These are phyloP conservation scores for Ogataea paradorogensis DNA, from an alignment of 805 yeast genomes.

Conservation along the genomic window DNA sequence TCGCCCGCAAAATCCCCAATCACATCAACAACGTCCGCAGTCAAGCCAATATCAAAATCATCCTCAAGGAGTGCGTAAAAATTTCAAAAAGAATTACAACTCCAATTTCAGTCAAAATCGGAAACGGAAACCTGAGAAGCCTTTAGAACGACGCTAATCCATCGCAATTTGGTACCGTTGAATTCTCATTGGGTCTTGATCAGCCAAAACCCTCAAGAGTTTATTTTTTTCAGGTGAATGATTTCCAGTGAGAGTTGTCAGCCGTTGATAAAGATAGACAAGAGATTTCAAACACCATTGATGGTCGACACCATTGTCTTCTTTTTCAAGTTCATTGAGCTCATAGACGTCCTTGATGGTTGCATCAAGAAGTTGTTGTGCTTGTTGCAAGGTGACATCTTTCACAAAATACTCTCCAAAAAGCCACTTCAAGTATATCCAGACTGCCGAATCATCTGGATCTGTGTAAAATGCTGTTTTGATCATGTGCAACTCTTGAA, in stretches of 20 bases:
- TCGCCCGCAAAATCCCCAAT: constrained; percentile 2
- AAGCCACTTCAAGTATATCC: constrained; percentile 89
- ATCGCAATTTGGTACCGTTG: constrained; percentile 50
- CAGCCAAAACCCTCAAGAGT: constrained; percentile 43
- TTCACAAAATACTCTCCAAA: constrained; percentile 42
- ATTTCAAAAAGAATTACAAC: constrained; percentile 4
- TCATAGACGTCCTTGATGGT: constrained; percentile 54
- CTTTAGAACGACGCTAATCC: constrained; percentile 1
- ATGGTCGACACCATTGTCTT: constrained; percentile 60
- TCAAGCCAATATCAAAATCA: constrained; percentile 1
- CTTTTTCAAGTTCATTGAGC: constrained; percentile 69
- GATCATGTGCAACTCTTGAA: constrained; percentile 61
- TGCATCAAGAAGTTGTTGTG: constrained; percentile 36
- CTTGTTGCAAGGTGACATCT: constrained; percentile 28
- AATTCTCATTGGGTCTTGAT: constrained; percentile 62
- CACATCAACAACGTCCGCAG: not conserved
- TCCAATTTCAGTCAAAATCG: constrained; percentile 5
- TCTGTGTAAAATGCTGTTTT: constrained; percentile 89
- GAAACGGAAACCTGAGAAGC: constrained; percentile 9
- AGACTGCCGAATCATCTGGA: constrained; percentile 89
- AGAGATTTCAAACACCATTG: constrained; percentile 71
- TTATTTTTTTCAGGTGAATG: constrained; percentile 14
- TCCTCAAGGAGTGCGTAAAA: constrained; percentile 5
- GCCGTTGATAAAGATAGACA: constrained; percentile 45
- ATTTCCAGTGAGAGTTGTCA: constrained; percentile 14